Percentiles rank a stretch among this genome's conserved stretches.
Evolutionary conservation across 1,284 basidiomycete genomes (phyloP).

Genomic region (Fistulinella staudtii): DNA sequence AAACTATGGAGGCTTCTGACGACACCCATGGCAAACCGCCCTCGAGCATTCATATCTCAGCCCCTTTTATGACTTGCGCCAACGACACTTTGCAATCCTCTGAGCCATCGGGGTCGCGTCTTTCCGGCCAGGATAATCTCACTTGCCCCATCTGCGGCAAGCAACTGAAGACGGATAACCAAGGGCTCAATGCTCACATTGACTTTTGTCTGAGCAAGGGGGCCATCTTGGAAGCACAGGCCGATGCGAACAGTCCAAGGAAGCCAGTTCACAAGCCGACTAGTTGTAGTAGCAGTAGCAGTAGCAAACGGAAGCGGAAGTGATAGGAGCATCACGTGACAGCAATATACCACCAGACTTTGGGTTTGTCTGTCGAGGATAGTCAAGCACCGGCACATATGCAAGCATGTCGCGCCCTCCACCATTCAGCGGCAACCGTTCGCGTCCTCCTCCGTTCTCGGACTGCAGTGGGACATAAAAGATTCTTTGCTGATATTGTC

Average conservation of each 20-base stretch:
- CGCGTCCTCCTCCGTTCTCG: background rate
- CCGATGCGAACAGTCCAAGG: slow-evolving; percentile 30
- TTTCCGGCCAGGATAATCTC: slow-evolving; percentile 11
- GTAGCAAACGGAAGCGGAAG: slow-evolving; percentile 14
- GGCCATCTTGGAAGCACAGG: slow-evolving; percentile 66
- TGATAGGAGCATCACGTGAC: slow-evolving; percentile 24
- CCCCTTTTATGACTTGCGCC: background rate
- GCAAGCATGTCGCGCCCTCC: slow-evolving; percentile 28
- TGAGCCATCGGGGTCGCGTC: slow-evolving; percentile 7
- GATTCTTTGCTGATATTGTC: background rate
- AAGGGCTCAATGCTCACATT: slow-evolving; percentile 66
- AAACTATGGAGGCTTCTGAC: slow-evolving; percentile 17
- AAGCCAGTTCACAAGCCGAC: slow-evolving; percentile 11
- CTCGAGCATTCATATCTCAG: background rate
- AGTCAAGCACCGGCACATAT: slow-evolving; percentile 12
- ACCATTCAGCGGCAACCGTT: slow-evolving; percentile 6
- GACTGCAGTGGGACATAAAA: background rate
- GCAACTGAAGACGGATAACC: slow-evolving; percentile 56
- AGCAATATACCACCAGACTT: background rate
- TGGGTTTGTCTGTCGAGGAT: no score
- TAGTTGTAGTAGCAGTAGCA: background rate
- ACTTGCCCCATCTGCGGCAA: slow-evolving; percentile 64
- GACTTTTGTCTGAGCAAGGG: slow-evolving; percentile 74
- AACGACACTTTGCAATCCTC: background rate
- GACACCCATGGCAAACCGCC: slow-evolving; percentile 15